These are phyloP conservation scores for Phylloporus gajari DNA, from an alignment of 1,284 basidiomycete genomes.

Conservation along the genomic window DNA sequence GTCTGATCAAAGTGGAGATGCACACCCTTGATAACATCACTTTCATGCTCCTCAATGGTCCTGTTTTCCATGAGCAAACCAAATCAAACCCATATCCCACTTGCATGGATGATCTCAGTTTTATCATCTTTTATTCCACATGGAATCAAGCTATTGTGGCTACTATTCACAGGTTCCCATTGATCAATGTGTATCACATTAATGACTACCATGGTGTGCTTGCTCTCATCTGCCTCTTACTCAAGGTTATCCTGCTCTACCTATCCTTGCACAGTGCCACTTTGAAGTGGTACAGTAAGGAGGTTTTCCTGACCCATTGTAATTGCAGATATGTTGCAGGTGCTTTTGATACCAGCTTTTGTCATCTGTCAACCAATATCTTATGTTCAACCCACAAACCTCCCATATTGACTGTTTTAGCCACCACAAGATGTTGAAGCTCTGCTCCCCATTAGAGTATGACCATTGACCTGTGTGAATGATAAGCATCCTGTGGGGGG, in stretches of 20 bases:
- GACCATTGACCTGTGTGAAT: not conserved
- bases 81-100: constrained; percentile 94
- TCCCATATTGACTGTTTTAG: constrained; percentile 20
- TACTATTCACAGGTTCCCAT: constrained; percentile 83
- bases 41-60: constrained; percentile 90
- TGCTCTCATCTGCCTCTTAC: constrained; percentile 88
- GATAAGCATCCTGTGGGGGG: not conserved
- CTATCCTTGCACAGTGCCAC: constrained; percentile 85
- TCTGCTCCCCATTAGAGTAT: constrained; percentile 7
- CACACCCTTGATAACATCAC: constrained; percentile 94
- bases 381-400: not conserved
- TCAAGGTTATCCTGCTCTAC: constrained; percentile 88
- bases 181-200: constrained; percentile 89
- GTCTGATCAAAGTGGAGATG: constrained; percentile 93
- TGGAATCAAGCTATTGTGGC: constrained; percentile 97
- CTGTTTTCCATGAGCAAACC: constrained; percentile 94
- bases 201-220: constrained; percentile 94
- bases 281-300: too few species aligned
- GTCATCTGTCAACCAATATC: not conserved
- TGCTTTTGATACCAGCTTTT: constrained; percentile 5
- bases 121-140: constrained; percentile 95
- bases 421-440: constrained; percentile 20
- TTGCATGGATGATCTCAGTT: constrained; percentile 94
- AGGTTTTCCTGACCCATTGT: not conserved
- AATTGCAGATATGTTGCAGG: not conserved